phyloP scores from a whole-genome alignment of 306 rosid species.

The Acacia acuminata region DNA sequence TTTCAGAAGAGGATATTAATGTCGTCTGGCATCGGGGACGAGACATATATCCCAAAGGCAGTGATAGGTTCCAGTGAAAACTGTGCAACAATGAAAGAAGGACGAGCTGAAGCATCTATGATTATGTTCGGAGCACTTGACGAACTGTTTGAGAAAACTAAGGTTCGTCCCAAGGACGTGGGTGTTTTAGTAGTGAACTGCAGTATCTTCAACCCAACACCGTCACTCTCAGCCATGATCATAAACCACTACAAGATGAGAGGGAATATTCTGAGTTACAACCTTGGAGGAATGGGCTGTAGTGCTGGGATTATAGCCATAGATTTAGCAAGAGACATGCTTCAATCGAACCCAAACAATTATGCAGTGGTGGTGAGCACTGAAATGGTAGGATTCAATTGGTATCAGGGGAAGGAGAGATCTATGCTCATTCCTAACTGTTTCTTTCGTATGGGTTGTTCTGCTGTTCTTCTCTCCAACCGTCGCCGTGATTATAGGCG shows the following conservation, averaged over 20 bases:
- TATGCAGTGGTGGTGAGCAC: conserved; percentile 95
- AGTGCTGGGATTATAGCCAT: conserved; percentile 88
- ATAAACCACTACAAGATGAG: conserved; percentile 98
- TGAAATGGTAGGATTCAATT: conserved; percentile 84
- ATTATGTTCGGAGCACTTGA: conserved; percentile 96
- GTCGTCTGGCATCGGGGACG: conserved; percentile 92
- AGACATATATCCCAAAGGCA: conserved; percentile 76
- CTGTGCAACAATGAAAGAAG: conserved; percentile 93
- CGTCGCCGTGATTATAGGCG: conserved; percentile 82
- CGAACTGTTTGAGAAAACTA: conserved; percentile 84
- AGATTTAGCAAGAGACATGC: conserved; percentile 86
- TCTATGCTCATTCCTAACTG: conserved; percentile 95
- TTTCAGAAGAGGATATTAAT: conserved; percentile 70
- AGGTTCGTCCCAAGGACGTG: conserved; percentile 79
- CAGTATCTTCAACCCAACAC: conserved; percentile 98
- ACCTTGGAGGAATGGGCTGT: conserved; percentile 98
- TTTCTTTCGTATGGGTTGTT: conserved; percentile 95
- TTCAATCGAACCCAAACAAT: conserved; percentile 78
- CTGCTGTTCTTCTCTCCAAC: conserved; percentile 85
- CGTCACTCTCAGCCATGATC: conserved; percentile 94
- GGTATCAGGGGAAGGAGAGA: conserved; percentile 87
- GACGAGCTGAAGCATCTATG: conserved; percentile 79
- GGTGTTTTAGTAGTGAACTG: conserved; percentile 90
- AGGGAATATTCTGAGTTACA: conserved; percentile 87
- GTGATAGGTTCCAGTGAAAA: conserved; percentile 56